Evolutionary conservation across 176 grass and related monocot genomes (phyloP).

Genomic region (Musa beccarii): DNA sequence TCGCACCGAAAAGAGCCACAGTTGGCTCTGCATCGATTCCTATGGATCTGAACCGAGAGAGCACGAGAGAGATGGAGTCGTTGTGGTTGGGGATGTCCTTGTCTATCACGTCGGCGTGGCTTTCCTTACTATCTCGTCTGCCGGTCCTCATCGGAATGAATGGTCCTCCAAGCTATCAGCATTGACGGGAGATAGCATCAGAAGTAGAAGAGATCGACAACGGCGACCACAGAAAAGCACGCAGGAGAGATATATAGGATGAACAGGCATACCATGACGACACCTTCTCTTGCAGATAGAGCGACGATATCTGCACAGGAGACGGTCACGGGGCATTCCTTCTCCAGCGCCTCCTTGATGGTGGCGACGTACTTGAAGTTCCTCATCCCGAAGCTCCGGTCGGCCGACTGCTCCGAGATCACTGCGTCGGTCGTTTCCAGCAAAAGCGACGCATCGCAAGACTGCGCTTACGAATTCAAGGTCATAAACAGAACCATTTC

Average conservation of each 20-base stretch:
- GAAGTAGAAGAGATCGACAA: background rate
- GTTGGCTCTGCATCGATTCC: constrained; percentile 22
- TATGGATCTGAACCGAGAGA: constrained; percentile 26
- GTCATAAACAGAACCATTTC: background rate
- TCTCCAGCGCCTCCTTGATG: constrained; percentile 32
- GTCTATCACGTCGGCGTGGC: constrained; percentile 4
- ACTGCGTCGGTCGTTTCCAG: constrained; percentile 9
- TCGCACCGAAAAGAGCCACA: constrained; percentile 34
- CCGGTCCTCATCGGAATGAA: constrained; percentile 28
- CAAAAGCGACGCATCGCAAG: constrained; percentile 36
- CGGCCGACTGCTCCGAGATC: constrained; percentile 28
- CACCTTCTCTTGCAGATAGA: constrained; percentile 20
- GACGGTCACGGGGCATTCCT: constrained; percentile 23
- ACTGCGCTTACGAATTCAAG: background rate
- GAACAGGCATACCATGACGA: background rate
- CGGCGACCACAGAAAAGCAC: background rate
- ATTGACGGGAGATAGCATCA: background rate
- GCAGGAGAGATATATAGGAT: background rate
- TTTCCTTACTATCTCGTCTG: constrained; percentile 25
- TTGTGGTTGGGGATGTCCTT: constrained; percentile 29
- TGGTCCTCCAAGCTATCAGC: constrained; percentile 24
- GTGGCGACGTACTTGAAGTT: constrained; percentile 42
- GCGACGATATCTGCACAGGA: constrained; percentile 22
- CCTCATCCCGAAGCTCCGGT: constrained; percentile 40
- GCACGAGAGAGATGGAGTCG: constrained; percentile 1